These are phyloP conservation scores for Diplocarpon rosae DNA, from an alignment of 2,329 filamentous ascomycete species.

Conservation along the genomic window DNA sequence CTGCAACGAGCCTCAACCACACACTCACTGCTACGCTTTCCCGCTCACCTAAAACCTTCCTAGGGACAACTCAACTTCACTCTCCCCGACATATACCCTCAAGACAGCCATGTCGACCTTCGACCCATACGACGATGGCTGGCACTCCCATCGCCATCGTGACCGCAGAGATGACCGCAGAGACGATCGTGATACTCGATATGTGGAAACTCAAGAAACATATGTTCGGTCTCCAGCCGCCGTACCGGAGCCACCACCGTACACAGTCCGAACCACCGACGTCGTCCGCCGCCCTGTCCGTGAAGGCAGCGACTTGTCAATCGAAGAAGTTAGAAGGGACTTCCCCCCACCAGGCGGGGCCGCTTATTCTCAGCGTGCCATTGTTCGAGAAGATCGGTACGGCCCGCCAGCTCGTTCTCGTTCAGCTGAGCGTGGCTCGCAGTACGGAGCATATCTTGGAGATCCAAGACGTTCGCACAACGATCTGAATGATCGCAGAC, in stretches of 20 bases:
- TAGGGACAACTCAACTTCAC: not conserved
- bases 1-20: too few relatives aligned
- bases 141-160: slow-evolving; percentile 24
- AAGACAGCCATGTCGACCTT: slow-evolving; percentile 18
- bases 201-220: slow-evolving; percentile 35
- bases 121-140: slow-evolving; percentile 24
- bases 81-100: not conserved
- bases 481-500: slow-evolving; percentile 35
- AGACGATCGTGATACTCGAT: slow-evolving; percentile 39
- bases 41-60: too few relatives aligned
- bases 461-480: slow-evolving; percentile 37
- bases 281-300: slow-evolving; percentile 45
- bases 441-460: slow-evolving; percentile 44
- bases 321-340: slow-evolving; percentile 77
- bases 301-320: slow-evolving; percentile 61
- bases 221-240: slow-evolving; percentile 22
- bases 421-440: slow-evolving; percentile 49
- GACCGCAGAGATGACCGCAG: slow-evolving; percentile 29
- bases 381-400: slow-evolving; percentile 26
- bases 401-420: slow-evolving; percentile 44
- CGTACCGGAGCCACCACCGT: slow-evolving; percentile 22
- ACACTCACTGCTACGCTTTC: too few relatives aligned
- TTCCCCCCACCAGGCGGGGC: slow-evolving; percentile 52
- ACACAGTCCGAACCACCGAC: slow-evolving; percentile 36
- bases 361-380: slow-evolving; percentile 18